Conservation (phyloP, 371 early-diverging fungal genomes). For the Rhizopus microsporus region DNA sequence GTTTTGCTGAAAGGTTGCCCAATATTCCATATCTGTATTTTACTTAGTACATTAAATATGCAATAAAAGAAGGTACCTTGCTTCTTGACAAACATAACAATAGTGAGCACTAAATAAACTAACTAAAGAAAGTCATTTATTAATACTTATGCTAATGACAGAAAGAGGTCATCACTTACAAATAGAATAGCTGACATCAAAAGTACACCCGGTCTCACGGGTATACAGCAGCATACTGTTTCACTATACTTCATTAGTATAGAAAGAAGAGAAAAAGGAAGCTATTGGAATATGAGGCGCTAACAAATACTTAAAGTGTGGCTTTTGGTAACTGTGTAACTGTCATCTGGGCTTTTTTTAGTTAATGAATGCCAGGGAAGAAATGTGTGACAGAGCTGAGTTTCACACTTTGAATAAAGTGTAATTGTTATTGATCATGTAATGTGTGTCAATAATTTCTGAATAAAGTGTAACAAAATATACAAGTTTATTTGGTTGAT, state of each 20-base stretch:
- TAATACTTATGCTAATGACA: neutral
- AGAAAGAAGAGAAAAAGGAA: neutral
- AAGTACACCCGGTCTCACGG: neutral
- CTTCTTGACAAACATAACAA: neutral
- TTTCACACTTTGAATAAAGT: too few species aligned
- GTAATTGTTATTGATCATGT: too few species aligned
- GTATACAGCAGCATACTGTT: neutral
- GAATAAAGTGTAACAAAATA: neutral
- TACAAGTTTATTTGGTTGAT: slow-evolving; percentile 11
- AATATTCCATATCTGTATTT: slow-evolving; percentile 19
- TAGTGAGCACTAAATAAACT: neutral
- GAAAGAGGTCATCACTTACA: neutral
- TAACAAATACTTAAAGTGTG: neutral
- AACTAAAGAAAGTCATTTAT: neutral
- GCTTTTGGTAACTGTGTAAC: neutral
- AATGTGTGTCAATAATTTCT: too few species aligned
- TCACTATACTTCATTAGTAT: neutral
- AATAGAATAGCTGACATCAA: neutral
- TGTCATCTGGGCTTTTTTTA: too few species aligned
- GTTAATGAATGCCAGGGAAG: too few species aligned
- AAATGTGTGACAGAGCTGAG: too few species aligned
- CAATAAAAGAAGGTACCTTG: neutral
- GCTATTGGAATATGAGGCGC: neutral
- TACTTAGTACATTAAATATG: neutral
- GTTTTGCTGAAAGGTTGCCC: slow-evolving; percentile 25